phyloP scores from a whole-genome alignment of 495 filamentous ascomycete species.

The Podospora tetraspora region DNA sequence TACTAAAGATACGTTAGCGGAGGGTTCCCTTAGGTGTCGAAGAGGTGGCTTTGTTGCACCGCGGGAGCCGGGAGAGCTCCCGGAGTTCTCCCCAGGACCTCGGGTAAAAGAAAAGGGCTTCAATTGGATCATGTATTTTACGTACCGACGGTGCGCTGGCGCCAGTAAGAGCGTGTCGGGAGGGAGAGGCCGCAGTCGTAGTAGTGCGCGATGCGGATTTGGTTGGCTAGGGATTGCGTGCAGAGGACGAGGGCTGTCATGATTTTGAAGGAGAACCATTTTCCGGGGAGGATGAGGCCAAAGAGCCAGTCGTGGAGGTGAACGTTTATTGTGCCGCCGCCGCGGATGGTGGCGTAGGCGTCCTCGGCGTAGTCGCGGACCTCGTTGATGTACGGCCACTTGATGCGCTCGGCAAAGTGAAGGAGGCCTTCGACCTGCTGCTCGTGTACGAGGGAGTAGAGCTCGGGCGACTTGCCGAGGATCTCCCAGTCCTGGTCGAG shows the following conservation, averaged over 20 bases:
- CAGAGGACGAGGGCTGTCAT: conserved; percentile 1
- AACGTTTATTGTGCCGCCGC: neutral
- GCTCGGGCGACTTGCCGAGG: neutral
- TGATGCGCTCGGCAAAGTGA: conserved; percentile 5
- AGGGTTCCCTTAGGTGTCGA: too few relatives aligned
- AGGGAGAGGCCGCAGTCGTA: conserved; percentile 4
- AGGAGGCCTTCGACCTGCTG: conserved; percentile 4
- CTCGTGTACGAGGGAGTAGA: conserved; percentile 1
- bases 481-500: conserved; percentile 3
- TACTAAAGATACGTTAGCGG: too few relatives aligned
- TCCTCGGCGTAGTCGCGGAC: conserved; percentile 5
- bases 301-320: conserved; percentile 7
- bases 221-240: neutral
- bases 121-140: too few relatives aligned
- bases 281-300: neutral
- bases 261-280: conserved; percentile 4
- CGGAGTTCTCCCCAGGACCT: too few relatives aligned
- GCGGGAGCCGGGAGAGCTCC: too few relatives aligned
- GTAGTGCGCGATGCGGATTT: conserved; percentile 1
- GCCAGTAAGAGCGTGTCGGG: conserved; percentile 1
- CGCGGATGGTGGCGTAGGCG: conserved; percentile 1
- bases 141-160: neutral
- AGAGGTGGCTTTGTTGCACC: too few relatives aligned
- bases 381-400: conserved; percentile 4
- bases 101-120: too few relatives aligned